Conservation (phyloP, 2,329 filamentous ascomycete species). For the Alternaria atra region DNA sequence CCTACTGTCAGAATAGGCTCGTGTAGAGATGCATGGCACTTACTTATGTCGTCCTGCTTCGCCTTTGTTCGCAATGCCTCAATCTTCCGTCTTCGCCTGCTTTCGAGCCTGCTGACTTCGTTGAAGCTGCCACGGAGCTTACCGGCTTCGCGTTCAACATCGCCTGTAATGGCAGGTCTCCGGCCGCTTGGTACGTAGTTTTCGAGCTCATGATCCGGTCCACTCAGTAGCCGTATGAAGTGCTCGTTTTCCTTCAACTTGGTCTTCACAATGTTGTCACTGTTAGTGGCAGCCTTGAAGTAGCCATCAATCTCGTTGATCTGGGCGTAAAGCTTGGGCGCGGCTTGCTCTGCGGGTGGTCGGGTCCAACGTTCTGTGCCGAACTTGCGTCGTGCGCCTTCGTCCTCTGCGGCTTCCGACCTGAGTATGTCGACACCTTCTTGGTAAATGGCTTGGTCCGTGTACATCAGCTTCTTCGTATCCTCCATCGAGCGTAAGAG, state of each 20-base stretch:
- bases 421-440: slow-evolving; percentile 82
- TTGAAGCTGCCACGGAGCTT: slow-evolving; percentile 82
- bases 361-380: slow-evolving; percentile 88
- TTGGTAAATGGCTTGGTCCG: slow-evolving; percentile 79
- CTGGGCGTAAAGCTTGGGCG: slow-evolving; percentile 76
- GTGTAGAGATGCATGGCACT: slow-evolving; percentile 32
- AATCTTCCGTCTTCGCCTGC: slow-evolving; percentile 78
- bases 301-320: slow-evolving; percentile 86
- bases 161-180: slow-evolving; percentile 78
- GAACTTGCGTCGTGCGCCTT: slow-evolving; percentile 76
- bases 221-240: slow-evolving; percentile 77
- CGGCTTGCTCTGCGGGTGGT: slow-evolving; percentile 73
- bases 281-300: slow-evolving; percentile 74
- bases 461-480: slow-evolving; percentile 85
- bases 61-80: slow-evolving; percentile 81
- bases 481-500: slow-evolving; percentile 84
- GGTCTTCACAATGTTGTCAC: slow-evolving; percentile 74
- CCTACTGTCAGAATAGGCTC: slow-evolving; percentile 34
- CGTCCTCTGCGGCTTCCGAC: slow-evolving; percentile 85
- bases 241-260: slow-evolving; percentile 81
- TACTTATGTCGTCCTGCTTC: slow-evolving; percentile 85
- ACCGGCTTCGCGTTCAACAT: slow-evolving; percentile 80
- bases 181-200: slow-evolving; percentile 89
- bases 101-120: slow-evolving; percentile 85
- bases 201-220: slow-evolving; percentile 81